Conservation (phyloP, 176 grass and related monocot species). For the Pharus latifolius region DNA sequence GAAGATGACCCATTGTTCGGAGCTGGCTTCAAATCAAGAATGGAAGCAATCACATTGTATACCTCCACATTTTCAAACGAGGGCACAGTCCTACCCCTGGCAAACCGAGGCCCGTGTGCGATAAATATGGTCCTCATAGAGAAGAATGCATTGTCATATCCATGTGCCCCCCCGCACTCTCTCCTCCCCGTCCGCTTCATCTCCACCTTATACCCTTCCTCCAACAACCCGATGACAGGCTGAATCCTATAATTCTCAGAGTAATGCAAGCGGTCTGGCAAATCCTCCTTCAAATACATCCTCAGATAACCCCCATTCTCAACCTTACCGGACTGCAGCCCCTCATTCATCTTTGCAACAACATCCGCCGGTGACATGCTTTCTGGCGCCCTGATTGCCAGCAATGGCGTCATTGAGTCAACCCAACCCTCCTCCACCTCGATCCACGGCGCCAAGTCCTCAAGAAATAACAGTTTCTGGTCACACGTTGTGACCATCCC, state of each 20-base stretch:
- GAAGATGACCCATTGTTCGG: constrained; percentile 72
- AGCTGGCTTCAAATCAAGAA: constrained; percentile 64
- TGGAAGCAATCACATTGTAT: constrained; percentile 73
- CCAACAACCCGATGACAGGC: constrained; percentile 55
- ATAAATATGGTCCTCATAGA: constrained; percentile 93
- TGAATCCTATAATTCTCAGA: constrained; percentile 69
- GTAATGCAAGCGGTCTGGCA: constrained; percentile 70
- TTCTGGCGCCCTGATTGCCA: constrained; percentile 56
- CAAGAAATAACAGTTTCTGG: constrained; percentile 56
- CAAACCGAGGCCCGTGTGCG: constrained; percentile 64
- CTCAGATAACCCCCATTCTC: constrained; percentile 56
- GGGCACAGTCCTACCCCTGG: constrained; percentile 45
- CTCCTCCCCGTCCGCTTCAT: constrained; percentile 13
- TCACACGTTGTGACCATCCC: constrained; percentile 98
- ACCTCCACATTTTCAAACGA: constrained; percentile 92
- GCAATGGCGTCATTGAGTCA: constrained; percentile 53
- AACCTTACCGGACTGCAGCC: constrained; percentile 68
- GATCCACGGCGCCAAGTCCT: constrained; percentile 70
- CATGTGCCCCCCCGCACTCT: constrained; percentile 80
- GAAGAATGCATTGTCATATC: constrained; percentile 83
- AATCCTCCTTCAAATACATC: constrained; percentile 79
- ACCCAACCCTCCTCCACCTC: constrained; percentile 49
- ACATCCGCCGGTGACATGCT: constrained; percentile 32
- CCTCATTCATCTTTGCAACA: constrained; percentile 91
- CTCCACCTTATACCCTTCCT: constrained; percentile 84